Evolutionary conservation across 805 yeast genomes (phyloP), one percentile per base, ranked within the genome.

Genomic region (Lipomyces anomalus): DNA sequence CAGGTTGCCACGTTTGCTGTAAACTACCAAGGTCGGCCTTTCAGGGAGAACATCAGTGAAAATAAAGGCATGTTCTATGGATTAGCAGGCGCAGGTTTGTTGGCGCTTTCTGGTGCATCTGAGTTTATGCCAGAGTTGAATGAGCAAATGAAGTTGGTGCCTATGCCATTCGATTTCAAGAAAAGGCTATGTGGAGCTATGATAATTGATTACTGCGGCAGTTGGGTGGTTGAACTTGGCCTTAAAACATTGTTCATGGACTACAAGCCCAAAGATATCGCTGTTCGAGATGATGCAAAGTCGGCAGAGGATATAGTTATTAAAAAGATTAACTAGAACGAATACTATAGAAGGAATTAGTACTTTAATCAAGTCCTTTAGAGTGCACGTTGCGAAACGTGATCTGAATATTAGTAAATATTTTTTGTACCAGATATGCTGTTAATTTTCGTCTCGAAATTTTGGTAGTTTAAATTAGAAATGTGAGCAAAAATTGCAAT

Each of bases 61-160:
- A 92, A 92, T 69, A 84, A 82, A 67, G 97, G 97, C 55, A 92
- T 92, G 97, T 90, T 83, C 69, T 90, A 86, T 58, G 98, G 98
- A 21, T 74, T 92, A 46, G 63, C 90, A 30, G 95, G 95, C 56
- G 97, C 90, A 55, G 83, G 95, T 21, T 86, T 76, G 34, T 74
- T 92, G 59, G 95, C 97, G 1, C 66, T 92, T 46, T 75, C 90
- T 7, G 95, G 97, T 13, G 81, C 97, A 4, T 88, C 97, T 21
- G 98, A 92, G 67, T 83, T 90, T 61, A 64, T 89, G 60, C 97
- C 97, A 28, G 98, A 92, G 70, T 67, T 92, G 61, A 92, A 92
- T 64, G 90, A 85, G 63, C 86, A 86, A 13, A 80, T 92, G 81
- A 79, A 82, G 63, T 84, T 92, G 65, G 98, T 92, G 40, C 86